phyloP scores from a whole-genome alignment of 495 filamentous ascomycete species.

The Neurospora hispaniola region DNA sequence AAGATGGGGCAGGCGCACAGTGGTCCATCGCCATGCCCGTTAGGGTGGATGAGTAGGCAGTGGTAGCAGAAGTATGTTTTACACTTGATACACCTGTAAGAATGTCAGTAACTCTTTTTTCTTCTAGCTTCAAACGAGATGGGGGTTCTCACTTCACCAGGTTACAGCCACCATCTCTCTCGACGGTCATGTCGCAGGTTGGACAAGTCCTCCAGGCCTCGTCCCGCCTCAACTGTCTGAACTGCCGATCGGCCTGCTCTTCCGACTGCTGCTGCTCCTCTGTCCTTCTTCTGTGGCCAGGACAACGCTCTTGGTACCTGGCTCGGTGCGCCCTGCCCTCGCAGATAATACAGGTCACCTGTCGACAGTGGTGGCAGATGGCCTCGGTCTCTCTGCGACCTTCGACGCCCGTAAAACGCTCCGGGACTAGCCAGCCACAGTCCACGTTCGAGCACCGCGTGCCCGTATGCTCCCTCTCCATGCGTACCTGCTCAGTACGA shows the following conservation, averaged over 20 bases:
- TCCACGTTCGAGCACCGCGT: background rate
- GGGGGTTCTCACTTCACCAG: background rate
- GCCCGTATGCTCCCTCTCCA: background rate
- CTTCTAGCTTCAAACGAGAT: background rate
- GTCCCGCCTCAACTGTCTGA: background rate
- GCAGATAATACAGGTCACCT: background rate
- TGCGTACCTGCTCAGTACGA: background rate
- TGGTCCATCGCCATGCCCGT: background rate
- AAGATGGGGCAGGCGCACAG: background rate
- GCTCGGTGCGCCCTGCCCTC: background rate
- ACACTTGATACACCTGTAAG: background rate
- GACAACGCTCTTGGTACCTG: background rate
- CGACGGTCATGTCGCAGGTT: background rate
- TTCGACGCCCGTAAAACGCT: background rate
- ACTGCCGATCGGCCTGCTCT: background rate
- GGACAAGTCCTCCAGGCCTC: background rate
- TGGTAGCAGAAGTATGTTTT: background rate
- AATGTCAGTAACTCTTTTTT: background rate
- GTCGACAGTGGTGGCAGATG: background rate
- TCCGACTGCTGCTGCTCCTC: background rate
- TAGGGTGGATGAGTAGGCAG: background rate
- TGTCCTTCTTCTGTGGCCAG: background rate
- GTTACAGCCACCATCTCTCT: background rate
- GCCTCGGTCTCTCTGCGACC: background rate
- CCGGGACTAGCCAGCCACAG: background rate